Base-by-base conservation (phyloP, 306 rosid species). In the Quercus gilva region DNA sequence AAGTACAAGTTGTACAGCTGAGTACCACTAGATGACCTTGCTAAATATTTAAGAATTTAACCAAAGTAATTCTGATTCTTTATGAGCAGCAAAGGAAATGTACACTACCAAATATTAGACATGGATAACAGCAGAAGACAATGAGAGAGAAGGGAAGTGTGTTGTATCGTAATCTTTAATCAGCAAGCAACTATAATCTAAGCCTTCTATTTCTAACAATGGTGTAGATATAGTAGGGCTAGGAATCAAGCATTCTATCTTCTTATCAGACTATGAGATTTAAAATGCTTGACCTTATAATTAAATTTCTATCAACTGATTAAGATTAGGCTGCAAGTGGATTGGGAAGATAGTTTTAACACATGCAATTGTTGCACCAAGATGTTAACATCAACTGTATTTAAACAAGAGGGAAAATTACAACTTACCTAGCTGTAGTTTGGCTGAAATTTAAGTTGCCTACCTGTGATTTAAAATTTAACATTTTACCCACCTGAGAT, bases 31-130 rank as follows among this genome's bases (percentile, higher is more conserved):
- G 19, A 60, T 60, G 67, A 29, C 67, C 33, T 10, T 25, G 67
- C 15, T 60, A 60, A 60, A 63, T 28, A 6, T 63, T 49, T 79
- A 71, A 20, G 45, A 71, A 28, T 73, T 76, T 71, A 76, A 68
- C 58, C n/a, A n/a, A 72, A 68, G 41, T 12, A 55, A 10, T 51
- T 13, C 76, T 49, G 8, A 58, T 63, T 23, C 5, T 74, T 14
- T 9, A 49, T 3, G 64, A 1, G 35, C 68, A 56, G 71, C 69
- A 63, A 63, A 28, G 61, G 51, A 76, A 19, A 75, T 18, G 4
- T 23, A 4, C 2, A 71, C 28, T 65, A 71, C 35, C 37, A n/a
- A 17, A 8, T 74, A 80, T 26, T 68, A 21, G 6, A 55, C 59
- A 74, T 59, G 33, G 73, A 71, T 23, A 21, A 51, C 19, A 77